Evolutionary conservation across 306 rosid species (phyloP), one percentile per base, ranked within the genome.

Genomic region (Adenanthera pavonina): DNA sequence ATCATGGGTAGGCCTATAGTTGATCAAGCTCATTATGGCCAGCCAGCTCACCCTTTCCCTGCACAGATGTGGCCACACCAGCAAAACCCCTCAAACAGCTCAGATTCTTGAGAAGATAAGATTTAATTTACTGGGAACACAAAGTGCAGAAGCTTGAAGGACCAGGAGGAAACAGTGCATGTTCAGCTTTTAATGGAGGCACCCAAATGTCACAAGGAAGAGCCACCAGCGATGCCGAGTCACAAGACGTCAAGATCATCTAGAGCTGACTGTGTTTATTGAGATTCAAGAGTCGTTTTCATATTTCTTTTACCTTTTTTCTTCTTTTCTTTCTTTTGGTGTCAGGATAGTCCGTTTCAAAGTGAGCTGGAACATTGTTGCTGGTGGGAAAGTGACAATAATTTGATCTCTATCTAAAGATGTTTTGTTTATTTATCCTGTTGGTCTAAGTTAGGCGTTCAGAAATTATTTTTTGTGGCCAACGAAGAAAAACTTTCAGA

Each of bases 1-100:
- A 73, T 83, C 10, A 78, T 88, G 78, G 94, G 90, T 38, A 79
- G 79, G 84, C 87, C 91, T 62, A 53, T 82, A 17, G 71, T 48
- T 84, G 85, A 83, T 83, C 88, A 86, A 67, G 13, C 61, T 46
- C 74, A 70, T 34, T 48, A 87, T 49, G 88, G 86, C 40, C 89
- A 85, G 25, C 87, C 81, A 68, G 48, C 43, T 5, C 84, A 68
- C 65, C 80, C 83, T 51, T 84, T 72, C 43, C 36, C 77, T n/a
- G 20, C 84, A 69, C 90, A 72, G 0, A 43, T 83, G 20, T 80
- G 87, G 86, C 86, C 90, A 15, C 83, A 84, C 4, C 85, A 81
- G 25, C 83, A 90, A 49, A 84, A 74, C 51, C 86, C 82, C 75
- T 80, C 78, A 34, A 84, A 85, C 1, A 83, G 66, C 30, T 38